Evolutionary conservation across 1,284 basidiomycete genomes (phyloP).

Genomic region (Somion occarium): DNA sequence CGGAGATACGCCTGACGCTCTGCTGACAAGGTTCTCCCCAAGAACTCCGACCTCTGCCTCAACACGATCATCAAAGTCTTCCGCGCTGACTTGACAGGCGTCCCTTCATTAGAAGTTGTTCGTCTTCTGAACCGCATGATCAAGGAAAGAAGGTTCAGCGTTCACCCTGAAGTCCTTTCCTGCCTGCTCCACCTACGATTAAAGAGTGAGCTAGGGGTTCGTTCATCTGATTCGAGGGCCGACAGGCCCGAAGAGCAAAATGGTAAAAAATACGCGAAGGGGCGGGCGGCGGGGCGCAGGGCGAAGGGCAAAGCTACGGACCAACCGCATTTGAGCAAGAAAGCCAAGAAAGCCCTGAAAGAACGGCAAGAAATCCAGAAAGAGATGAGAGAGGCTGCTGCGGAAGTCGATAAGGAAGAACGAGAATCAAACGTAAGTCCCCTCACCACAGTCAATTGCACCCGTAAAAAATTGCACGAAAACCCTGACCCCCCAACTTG

Average conservation of each 20-base stretch:
- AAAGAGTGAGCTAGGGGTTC: conserved; percentile 80
- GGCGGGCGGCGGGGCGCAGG: conserved; percentile 43
- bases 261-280: conserved; percentile 37
- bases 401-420: conserved; percentile 92
- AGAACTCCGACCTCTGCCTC: conserved; percentile 82
- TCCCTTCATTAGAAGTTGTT: conserved; percentile 84
- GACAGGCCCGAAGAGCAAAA: conserved; percentile 47
- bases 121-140: conserved; percentile 94
- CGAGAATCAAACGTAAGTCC: conserved; percentile 71
- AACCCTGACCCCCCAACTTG: background rate
- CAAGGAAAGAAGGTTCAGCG: conserved; percentile 87
- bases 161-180: conserved; percentile 86
- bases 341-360: conserved; percentile 74
- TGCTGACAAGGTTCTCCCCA: conserved; percentile 2
- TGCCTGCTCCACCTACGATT: conserved; percentile 86
- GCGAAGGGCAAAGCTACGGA: conserved; percentile 59
- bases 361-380: conserved; percentile 83
- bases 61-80: conserved; percentile 81
- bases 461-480: background rate
- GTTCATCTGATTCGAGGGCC: conserved; percentile 64
- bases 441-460: conserved; percentile 13
- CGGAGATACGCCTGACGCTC: conserved; percentile 2
- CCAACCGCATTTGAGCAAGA: conserved; percentile 83
- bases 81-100: conserved; percentile 73
- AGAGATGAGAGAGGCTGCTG: conserved; percentile 92